Evolutionary conservation across 306 rosid species (phyloP), one percentile per base, ranked within the genome.

Genomic region (Rosa lucieae): DNA sequence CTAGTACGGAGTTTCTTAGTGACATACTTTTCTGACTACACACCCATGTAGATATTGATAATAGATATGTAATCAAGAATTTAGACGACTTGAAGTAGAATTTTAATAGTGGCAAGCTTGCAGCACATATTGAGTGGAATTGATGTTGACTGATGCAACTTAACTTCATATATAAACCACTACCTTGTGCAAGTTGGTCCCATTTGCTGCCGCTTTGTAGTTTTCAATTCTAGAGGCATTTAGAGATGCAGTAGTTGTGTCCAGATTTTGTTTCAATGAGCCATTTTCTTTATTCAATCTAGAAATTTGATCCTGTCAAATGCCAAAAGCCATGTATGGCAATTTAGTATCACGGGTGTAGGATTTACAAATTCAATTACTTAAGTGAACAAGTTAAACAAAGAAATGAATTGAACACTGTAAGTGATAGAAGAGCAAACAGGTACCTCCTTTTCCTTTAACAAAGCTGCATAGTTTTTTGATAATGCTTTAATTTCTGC

Each of bases 401-500:
- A 78, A 39, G 17, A 20, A 39, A 62, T 37, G 43, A 32, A 39
- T 14, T 51, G 44, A 42, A 10, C 6, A 17, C 3, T 62, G 63
- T 18, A 65, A 26, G 42, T 26, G 26, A 75, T 78, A 78, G 69
- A 67, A 75, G 55, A 78, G 67, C 73, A 29, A 78, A 51, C 6
- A 11, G 32, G 62, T 87, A 92, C 99, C 97, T 95, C 99, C 76
- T 89, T 91, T 75, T 95, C 98, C 88, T 91, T 91, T 78, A 95
- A 84, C 73, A 95, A 83, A 81, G 98, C 95, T 12, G 98, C 99
- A 83, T 95, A 95, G 85, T 92, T 92, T 82, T 87, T 86, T 61
- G 99, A 95, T 37, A 92, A 81, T 47, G 94, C 97, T 89, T 95
- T 92, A 79, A 95, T 92, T 86, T 95, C 97, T 42, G 92, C 89